Evolutionary conservation across 2,329 filamentous ascomycete genomes (phyloP), one percentile per base, ranked within the genome.

Genomic region (Albifimbria verrucaria): DNA sequence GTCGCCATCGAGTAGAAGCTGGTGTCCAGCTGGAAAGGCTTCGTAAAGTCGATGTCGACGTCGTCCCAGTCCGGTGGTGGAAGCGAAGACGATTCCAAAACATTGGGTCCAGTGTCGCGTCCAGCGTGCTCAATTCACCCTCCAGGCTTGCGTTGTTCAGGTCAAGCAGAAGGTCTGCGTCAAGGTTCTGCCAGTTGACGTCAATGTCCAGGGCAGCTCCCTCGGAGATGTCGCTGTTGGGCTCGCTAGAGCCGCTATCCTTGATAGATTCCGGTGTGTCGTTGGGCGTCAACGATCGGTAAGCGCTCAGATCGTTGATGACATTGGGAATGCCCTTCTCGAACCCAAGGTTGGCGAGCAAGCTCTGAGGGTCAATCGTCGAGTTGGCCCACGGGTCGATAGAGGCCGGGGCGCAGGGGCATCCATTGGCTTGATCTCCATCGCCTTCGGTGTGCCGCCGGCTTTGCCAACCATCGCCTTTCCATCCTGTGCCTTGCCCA

Each of bases 251-350:
- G 4, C 79, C 77, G 58, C 77, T 79, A 52, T 86, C 82, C 64
- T 85, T 84, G 66, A 75, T 81, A 2, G 83, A 86, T 58, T 86
- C 83, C 1, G 83, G 84, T 7, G 84, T 87, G 62, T 86, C 82
- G 55, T 85, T 83, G 1, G 83, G 82, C 22, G 83, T 83, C 52
- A 80, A 69, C 1, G 79, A 76, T 20, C 78, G 77, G 60, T 82
- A 84, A 9, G 80, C 69, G 51, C 68, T 74, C 63, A 80, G 75
- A 56, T 86, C 80, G 12, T 74, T 73, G 51, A 83, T 77, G 2
- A 79, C 72, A 18, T 77, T 81, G 52, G 60, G 64, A 47, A 70
- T 55, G 15, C 70, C 64, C 41, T 62, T 65, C 42, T 71, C 68
- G 20, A 69, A 62, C 0, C 68, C 69, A 7, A 72, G 59, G 49